Evolutionary conservation across 2,329 filamentous ascomycete genomes (phyloP).

Genomic region (Aurifilum marmelostoma): DNA sequence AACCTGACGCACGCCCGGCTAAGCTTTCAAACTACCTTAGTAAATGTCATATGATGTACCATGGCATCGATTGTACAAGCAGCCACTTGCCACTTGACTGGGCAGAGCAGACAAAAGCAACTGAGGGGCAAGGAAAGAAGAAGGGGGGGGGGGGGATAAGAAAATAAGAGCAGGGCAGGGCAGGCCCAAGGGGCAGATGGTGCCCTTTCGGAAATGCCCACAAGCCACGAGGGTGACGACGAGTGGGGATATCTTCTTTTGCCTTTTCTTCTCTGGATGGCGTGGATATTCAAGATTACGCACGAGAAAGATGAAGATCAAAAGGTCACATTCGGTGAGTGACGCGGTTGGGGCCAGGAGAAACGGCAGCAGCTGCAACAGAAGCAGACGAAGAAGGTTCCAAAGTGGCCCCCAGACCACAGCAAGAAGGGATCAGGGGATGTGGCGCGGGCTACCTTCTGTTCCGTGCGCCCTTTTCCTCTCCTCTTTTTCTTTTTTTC

Average conservation of each 20-base stretch:
- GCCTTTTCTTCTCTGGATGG: not conserved
- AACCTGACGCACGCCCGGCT: not conserved
- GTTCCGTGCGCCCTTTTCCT: conserved; percentile 18
- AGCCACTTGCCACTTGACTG: not conserved
- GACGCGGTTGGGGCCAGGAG: conserved; percentile 8
- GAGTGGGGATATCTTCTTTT: not conserved
- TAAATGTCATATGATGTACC: not conserved
- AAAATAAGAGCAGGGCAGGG: not conserved
- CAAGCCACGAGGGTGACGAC: not conserved
- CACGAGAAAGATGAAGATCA: not conserved
- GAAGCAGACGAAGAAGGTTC: conserved; percentile 30
- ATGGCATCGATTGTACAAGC: too few relatives aligned
- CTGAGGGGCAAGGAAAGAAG: not conserved
- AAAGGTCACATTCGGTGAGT: not conserved
- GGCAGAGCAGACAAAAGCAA: not conserved
- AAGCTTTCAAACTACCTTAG: not conserved
- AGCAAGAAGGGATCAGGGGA: conserved; percentile 9
- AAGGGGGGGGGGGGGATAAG: not conserved
- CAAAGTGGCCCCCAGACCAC: conserved; percentile 8
- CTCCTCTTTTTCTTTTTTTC: not conserved
- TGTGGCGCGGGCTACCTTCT: conserved; percentile 12
- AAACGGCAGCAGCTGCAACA: conserved; percentile 29
- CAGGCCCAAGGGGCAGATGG: not conserved
- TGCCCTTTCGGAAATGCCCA: conserved; percentile 4
- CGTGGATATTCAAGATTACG: not conserved